Percentiles rank a stretch among this genome's conserved stretches.
Evolutionary conservation across 2,329 filamentous ascomycete species (phyloP).

Genomic region (Alternaria brassicicola): DNA sequence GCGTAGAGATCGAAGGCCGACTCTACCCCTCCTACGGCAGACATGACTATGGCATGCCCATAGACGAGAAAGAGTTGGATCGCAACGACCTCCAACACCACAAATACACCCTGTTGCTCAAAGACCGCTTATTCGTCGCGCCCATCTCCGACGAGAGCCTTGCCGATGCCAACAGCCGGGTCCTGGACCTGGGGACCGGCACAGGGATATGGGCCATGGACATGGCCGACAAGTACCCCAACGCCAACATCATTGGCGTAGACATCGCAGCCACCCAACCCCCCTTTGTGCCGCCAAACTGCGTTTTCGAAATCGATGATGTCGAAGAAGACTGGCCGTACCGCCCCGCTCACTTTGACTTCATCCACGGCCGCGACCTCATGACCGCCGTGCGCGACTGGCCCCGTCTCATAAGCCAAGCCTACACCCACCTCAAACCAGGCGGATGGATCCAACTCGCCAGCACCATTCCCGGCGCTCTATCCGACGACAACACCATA

Average conservation of each 20-base stretch:
- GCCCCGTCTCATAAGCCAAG: slow-evolving; percentile 35
- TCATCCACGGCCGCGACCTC: slow-evolving; percentile 40
- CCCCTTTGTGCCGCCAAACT: slow-evolving; percentile 48
- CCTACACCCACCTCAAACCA: slow-evolving; percentile 31
- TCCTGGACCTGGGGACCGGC: slow-evolving; percentile 32
- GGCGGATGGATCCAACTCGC: slow-evolving; percentile 40
- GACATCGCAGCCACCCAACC: slow-evolving; percentile 49
- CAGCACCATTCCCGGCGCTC: slow-evolving; percentile 25
- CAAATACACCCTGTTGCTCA: slow-evolving; percentile 30
- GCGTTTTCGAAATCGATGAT: slow-evolving; percentile 50
- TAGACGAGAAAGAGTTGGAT: slow-evolving; percentile 32
- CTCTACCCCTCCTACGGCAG: slow-evolving; percentile 30
- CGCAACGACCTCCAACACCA: slow-evolving; percentile 33
- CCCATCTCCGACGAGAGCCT: slow-evolving; percentile 22
- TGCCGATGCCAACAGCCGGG: slow-evolving; percentile 4
- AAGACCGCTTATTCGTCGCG: slow-evolving; percentile 21
- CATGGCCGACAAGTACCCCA: slow-evolving; percentile 29
- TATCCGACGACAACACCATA: slow-evolving; percentile 28
- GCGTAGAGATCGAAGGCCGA: slow-evolving; percentile 28
- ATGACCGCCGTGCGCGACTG: slow-evolving; percentile 41
- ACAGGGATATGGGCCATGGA: slow-evolving; percentile 35
- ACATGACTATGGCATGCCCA: slow-evolving; percentile 35
- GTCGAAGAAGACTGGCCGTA: slow-evolving; percentile 47
- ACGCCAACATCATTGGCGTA: slow-evolving; percentile 30
- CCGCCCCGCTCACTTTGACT: slow-evolving; percentile 40